Base-by-base conservation (phyloP, 2,329 filamentous ascomycete species). In the Phyllachora maydis region DNA sequence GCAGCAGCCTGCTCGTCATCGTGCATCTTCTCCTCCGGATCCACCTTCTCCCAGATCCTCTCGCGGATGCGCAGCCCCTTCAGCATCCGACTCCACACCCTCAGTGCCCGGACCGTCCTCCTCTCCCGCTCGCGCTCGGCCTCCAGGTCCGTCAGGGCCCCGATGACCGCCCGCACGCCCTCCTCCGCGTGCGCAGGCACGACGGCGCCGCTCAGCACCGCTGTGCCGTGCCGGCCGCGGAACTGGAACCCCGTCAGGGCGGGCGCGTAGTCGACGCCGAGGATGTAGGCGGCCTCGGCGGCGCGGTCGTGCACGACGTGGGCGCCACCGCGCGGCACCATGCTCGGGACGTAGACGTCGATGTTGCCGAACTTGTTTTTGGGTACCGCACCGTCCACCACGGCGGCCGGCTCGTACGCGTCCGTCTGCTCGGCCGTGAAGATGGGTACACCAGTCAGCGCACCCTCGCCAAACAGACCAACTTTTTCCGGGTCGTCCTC, bases 321-420 rank as follows among this genome's bases (percentile, higher is more conserved):
- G 2, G 68, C 60, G 2, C 78, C 83, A 0, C 88, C 85, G 19
- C 51, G 48, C 0, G 88, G 88, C 1, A 95, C 59, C 88, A 98
- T 95, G 30, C 69, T 79, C 0, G 79, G 72, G 8, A 92, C 82
- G 42, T 85, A 95, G 18, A 91, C 64, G 38, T 95, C 88, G 28
- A 95, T 72, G 39, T 98, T 98, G 8, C 82, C 82, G 44, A 81
- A 98, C 11, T 74, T 71, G 41, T 98, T 98, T 48, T 79, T 85
- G 0, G 88, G 85, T 2, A 95, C 62, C 8, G 58, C 55, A 1
- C 82, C 83, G 24, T 69, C 50, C 4, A 76, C 54, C 2, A 95
- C 71, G 0, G 81, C 72, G 1, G 79, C 75, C 1, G 85, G 65
- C 8, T 64, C 48, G 44, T 91, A 95, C 0, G 71, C 30, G 9